phyloP scores from a whole-genome alignment of 139 green algal genomes.

The Volvox africanus region DNA sequence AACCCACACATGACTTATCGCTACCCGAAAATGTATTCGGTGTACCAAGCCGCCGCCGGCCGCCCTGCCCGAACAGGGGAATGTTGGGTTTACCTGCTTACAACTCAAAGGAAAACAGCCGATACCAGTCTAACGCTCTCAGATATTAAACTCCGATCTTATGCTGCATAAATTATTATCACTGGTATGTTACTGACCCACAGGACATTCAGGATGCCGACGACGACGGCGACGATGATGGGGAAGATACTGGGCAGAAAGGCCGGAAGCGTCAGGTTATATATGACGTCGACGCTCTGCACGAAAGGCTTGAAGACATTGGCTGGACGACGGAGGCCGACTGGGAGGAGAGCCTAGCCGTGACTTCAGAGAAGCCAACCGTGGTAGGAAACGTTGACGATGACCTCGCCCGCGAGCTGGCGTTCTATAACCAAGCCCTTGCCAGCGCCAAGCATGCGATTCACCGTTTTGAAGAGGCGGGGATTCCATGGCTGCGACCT shows the following conservation, averaged over 20 bases:
- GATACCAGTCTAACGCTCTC: too few species aligned
- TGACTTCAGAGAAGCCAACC: slow-evolving; percentile 53
- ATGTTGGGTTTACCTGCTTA: neutral
- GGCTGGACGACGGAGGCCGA: slow-evolving; percentile 74
- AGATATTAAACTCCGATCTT: too few species aligned
- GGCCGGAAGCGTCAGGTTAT: slow-evolving; percentile 63
- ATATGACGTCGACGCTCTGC: slow-evolving; percentile 87
- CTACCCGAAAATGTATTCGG: neutral
- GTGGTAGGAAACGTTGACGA: slow-evolving; percentile 83
- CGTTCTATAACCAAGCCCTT: slow-evolving; percentile 96
- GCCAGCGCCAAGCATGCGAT: slow-evolving; percentile 78
- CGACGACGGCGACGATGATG: slow-evolving; percentile 46
- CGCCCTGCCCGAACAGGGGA: neutral
- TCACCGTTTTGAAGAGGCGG: slow-evolving; percentile 73
- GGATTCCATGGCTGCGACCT: slow-evolving; percentile 82
- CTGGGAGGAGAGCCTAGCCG: slow-evolving; percentile 70
- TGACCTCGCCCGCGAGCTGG: slow-evolving; percentile 91
- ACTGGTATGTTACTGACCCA: neutral
- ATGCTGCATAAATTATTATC: too few species aligned
- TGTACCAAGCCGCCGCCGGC: neutral
- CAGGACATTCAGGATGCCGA: slow-evolving; percentile 5
- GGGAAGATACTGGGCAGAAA: slow-evolving; percentile 10
- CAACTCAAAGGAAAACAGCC: neutral
- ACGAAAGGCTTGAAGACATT: slow-evolving; percentile 95
- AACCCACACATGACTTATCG: neutral